Conservation (phyloP, 148 eudicot species). For the Silene conica region DNA sequence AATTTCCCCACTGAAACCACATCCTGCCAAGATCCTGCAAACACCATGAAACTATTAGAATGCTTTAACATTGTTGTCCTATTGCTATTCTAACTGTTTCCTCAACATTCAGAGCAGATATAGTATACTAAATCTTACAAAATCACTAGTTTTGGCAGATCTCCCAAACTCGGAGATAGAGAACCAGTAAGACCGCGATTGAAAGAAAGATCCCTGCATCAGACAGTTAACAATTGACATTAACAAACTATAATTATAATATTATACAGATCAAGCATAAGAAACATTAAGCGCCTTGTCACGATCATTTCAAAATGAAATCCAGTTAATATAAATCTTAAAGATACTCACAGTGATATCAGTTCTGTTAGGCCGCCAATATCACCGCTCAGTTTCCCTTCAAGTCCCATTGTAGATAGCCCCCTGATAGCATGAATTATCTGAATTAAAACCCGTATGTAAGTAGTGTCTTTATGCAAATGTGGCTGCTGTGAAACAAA, state of each 20-base stretch:
- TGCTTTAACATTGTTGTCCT: neutral
- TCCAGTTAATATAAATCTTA: neutral
- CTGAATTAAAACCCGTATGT: neutral
- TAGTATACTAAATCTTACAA: slow-evolving; percentile 44
- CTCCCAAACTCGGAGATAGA: slow-evolving; percentile 63
- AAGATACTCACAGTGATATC: slow-evolving; percentile 59
- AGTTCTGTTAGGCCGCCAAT: slow-evolving; percentile 75
- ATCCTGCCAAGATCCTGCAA: slow-evolving; percentile 83
- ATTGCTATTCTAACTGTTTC: neutral
- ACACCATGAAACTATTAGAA: slow-evolving; percentile 4
- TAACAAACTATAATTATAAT: neutral
- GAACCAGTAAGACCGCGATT: slow-evolving; percentile 73
- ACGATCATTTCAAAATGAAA: no score
- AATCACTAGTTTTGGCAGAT: slow-evolving; percentile 52
- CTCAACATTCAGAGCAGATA: neutral
- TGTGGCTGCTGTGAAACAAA: neutral
- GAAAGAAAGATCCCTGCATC: slow-evolving; percentile 72
- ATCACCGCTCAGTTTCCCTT: slow-evolving; percentile 68
- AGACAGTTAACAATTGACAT: neutral
- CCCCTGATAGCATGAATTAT: slow-evolving; percentile 39
- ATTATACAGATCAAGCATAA: neutral
- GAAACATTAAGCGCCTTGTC: slow-evolving; percentile 1
- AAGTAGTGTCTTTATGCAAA: neutral
- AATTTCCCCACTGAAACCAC: slow-evolving; percentile 77
- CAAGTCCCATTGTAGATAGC: slow-evolving; percentile 76